phyloP scores from a whole-genome alignment of 73 alveolate species.

The Paramecium sonneborni region DNA sequence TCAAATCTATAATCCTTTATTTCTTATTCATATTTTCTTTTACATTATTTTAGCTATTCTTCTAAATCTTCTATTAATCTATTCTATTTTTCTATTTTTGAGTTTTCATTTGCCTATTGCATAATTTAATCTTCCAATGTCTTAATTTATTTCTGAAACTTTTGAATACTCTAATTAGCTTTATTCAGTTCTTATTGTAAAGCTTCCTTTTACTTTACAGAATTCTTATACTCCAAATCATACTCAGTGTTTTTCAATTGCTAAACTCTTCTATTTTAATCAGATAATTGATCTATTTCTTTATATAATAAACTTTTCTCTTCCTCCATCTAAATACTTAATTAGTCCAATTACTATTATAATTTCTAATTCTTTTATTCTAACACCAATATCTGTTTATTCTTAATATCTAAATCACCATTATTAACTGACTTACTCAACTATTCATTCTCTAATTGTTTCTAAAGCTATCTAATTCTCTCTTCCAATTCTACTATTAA shows the following conservation, averaged over 20 bases:
- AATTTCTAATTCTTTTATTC: not conserved
- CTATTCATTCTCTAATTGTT: not conserved
- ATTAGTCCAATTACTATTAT: not conserved
- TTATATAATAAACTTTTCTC: not conserved
- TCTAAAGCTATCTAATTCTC: not conserved
- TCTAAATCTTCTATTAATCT: not conserved
- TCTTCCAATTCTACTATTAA: not conserved
- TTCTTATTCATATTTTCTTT: not conserved
- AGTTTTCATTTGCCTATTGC: not conserved
- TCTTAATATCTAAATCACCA: not conserved
- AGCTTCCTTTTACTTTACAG: not conserved
- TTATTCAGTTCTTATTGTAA: not conserved
- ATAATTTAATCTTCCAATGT: not conserved
- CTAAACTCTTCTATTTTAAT: not conserved
- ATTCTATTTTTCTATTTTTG: not conserved
- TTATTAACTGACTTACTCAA: not conserved
- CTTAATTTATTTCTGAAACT: not conserved
- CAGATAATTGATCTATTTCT: slow-evolving; percentile 1
- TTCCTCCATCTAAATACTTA: not conserved
- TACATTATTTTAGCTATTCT: not conserved
- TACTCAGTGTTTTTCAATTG: not conserved
- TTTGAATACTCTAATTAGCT: not conserved
- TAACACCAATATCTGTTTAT: not conserved
- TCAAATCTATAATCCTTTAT: not conserved
- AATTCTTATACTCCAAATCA: not conserved